phyloP scores from a whole-genome alignment of 2,329 filamentous ascomycete genomes.

The Aureobasidium sp. region DNA sequence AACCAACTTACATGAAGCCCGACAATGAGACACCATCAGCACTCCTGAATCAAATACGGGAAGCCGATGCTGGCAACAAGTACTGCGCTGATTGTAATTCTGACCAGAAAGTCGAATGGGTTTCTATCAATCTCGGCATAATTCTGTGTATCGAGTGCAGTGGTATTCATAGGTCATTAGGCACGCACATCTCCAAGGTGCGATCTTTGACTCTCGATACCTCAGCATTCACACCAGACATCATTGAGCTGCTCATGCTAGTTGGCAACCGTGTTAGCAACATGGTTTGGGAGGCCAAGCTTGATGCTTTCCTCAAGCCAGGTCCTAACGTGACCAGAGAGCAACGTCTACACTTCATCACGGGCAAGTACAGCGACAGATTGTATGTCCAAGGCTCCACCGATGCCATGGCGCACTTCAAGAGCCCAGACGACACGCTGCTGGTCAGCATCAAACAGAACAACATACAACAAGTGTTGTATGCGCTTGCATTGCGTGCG shows the following conservation, averaged over 20 bases:
- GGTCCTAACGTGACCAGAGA: slow-evolving; percentile 71
- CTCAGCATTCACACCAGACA: slow-evolving; percentile 91
- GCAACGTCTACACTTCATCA: slow-evolving; percentile 90
- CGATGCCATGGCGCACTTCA: slow-evolving; percentile 56
- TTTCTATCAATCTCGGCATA: slow-evolving; percentile 94
- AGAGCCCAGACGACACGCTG: slow-evolving; percentile 75
- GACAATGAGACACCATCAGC: slow-evolving; percentile 75
- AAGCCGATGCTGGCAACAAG: slow-evolving; percentile 84
- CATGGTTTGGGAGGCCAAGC: slow-evolving; percentile 85
- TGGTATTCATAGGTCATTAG: slow-evolving; percentile 89
- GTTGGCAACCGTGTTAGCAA: slow-evolving; percentile 94
- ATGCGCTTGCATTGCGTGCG: slow-evolving; percentile 75
- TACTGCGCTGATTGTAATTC: slow-evolving; percentile 94
- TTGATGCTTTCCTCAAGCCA: slow-evolving; percentile 68
- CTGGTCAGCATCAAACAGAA: slow-evolving; percentile 92
- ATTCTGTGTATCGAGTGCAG: slow-evolving; percentile 97
- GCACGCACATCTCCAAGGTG: slow-evolving; percentile 96
- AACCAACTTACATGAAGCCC: slow-evolving; percentile 63
- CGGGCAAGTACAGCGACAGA: slow-evolving; percentile 81
- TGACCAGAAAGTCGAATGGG: slow-evolving; percentile 91
- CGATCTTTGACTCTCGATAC: slow-evolving; percentile 92
- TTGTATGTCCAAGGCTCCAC: slow-evolving; percentile 69
- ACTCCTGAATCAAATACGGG: slow-evolving; percentile 75
- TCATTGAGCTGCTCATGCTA: slow-evolving; percentile 83
- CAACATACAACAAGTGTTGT: slow-evolving; percentile 86